These are phyloP conservation scores for Endoconidiophora polonica DNA, from an alignment of 2,329 filamentous ascomycete species.

Conservation along the genomic window DNA sequence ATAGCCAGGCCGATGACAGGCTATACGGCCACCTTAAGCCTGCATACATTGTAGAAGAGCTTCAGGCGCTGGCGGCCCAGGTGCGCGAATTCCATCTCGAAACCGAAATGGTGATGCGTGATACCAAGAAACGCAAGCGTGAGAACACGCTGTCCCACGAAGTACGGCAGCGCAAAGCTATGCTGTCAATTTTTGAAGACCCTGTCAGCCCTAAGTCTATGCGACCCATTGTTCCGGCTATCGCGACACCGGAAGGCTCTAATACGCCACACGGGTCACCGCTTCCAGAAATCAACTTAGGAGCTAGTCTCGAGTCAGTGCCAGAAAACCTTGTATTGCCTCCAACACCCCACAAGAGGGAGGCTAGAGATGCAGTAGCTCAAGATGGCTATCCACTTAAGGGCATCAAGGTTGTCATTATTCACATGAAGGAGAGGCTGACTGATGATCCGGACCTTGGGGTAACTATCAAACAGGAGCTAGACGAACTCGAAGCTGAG, in stretches of 20 bases:
- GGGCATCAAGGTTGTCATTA: conserved; percentile 69
- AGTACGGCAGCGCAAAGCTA: conserved; percentile 12
- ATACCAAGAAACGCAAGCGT: conserved; percentile 50
- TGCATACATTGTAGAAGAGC: conserved; percentile 62
- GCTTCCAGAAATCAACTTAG: not conserved
- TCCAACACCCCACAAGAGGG: conserved; percentile 29
- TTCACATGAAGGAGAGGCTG: conserved; percentile 83
- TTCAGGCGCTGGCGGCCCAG: conserved; percentile 52
- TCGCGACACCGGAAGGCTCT: conserved; percentile 11
- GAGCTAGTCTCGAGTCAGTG: conserved; percentile 11
- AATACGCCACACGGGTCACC: conserved; percentile 9
- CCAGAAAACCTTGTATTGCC: conserved; percentile 27
- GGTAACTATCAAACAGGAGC: conserved; percentile 52
- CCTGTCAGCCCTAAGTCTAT: conserved; percentile 31
- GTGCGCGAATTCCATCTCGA: conserved; percentile 37
- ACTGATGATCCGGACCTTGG: conserved; percentile 49
- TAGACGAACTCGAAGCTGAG: conserved; percentile 48
- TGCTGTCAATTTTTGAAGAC: not conserved
- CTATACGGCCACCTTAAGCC: conserved; percentile 85
- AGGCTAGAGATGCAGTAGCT: conserved; percentile 13
- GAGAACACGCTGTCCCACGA: conserved; percentile 17
- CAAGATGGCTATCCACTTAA: conserved; percentile 35
- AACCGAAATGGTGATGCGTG: conserved; percentile 15
- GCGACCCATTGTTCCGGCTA: conserved; percentile 16
- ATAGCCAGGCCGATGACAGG: conserved; percentile 57